A percentile compares a stretch with the other conserved stretches of the same genome.
These are phyloP conservation scores for Mortierella sp. DNA, from an alignment of 371 early-diverging fungal species.

Conservation along the genomic window DNA sequence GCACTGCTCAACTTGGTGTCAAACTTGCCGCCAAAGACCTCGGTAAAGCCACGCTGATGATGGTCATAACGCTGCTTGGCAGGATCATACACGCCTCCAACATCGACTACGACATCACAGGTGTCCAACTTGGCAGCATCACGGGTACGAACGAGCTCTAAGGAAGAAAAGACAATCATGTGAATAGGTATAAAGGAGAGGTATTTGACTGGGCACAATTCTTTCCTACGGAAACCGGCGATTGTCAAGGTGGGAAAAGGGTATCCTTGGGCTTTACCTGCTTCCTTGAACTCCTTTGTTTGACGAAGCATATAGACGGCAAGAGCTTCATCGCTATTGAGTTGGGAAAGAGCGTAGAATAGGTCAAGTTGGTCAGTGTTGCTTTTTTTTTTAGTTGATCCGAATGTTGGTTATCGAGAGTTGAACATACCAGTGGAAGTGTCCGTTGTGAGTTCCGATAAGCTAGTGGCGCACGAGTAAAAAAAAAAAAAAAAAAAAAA, in stretches of 20 bases:
- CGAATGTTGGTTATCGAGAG: no score
- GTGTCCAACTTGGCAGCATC: constrained; percentile 82
- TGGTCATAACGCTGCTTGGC: constrained; percentile 90
- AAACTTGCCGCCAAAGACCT: constrained; percentile 85
- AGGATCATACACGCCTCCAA: constrained; percentile 96
- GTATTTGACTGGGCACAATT: not conserved
- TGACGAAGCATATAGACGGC: constrained; percentile 90
- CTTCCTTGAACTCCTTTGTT: constrained; percentile 74
- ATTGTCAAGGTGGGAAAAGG: not conserved
- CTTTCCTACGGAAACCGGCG: not conserved
- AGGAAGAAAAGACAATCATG: not conserved
- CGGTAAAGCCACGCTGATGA: constrained; percentile 95
- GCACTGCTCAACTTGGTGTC: constrained; percentile 92
- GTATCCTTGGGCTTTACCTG: constrained; percentile 46
- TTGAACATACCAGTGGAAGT: constrained; percentile 79
- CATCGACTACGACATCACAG: constrained; percentile 97
- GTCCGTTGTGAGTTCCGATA: constrained; percentile 90
- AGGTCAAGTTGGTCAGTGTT: not conserved
- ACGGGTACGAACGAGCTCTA: constrained; percentile 85
- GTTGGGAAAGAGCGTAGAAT: not conserved
- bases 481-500: no score
- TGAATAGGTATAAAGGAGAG: not conserved
- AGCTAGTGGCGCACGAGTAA: constrained; percentile 38
- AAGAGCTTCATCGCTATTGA: constrained; percentile 90
- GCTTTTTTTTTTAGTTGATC: not conserved